Evolutionary conservation across 2,329 filamentous ascomycete genomes (phyloP), one percentile per base, ranked within the genome.

Genomic region (Diplodia mutila): DNA sequence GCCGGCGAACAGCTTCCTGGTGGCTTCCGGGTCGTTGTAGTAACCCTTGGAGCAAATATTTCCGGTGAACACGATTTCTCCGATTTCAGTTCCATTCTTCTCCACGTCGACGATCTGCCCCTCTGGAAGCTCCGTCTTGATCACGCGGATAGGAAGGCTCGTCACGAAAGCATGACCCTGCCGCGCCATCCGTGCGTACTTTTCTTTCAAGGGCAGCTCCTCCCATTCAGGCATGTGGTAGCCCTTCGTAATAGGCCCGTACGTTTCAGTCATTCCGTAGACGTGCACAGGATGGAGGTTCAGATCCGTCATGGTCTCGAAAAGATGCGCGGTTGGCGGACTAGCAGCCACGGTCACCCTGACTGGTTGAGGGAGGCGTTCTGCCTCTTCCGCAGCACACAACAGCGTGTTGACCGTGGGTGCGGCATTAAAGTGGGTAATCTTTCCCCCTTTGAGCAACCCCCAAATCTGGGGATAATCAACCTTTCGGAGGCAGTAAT

Each of bases 371-470:
- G 88, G 83, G 0, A 99, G 84, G 57, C 80, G 85, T 71, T 86
- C 86, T 2, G 95, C 94, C 77, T 93, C 90, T 49, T 89, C 85
- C 3, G 91, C 86, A 14, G 90, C 90, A 75, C 95, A 97, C 2
- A 99, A 87, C 0, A 98, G 82, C 0, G 94, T 99, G 78, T 98
- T 98, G 64, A 99, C 95, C 0, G 95, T 99, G 0, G 95, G 95
- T 0, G 94, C 95, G 0, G 94, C 94, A 75, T 94, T 97, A 82
- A 96, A 98, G 79, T 99, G 95, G 0, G 93, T 98, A 70, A 99
- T 91, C 7, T 87, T 84, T 79, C 98, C 92, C 64, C 93, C 87
- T 75, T 93, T 96, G 39, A 99, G 82, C 4, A 99, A 81, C 59
- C 87, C 86, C 95, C 95, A 99, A 69, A 99, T 97, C 68, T 94